phyloP scores from a whole-genome alignment of 257 asterid genomes.

The Solanum chmielewskii region DNA sequence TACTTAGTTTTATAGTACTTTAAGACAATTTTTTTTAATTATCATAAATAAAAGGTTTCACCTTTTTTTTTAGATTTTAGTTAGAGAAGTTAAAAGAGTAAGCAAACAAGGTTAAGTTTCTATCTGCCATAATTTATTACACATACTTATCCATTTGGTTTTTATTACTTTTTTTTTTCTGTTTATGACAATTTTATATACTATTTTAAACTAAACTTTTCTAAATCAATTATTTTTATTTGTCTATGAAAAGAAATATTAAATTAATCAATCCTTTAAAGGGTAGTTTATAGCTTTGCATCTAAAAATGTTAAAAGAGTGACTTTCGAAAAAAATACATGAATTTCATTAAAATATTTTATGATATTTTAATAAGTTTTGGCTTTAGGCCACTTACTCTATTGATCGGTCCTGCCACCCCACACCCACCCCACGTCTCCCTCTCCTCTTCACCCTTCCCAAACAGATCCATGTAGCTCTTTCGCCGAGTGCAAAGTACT shows the following conservation, averaged over 20 bases:
- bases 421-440: background rate
- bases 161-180: background rate
- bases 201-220: background rate
- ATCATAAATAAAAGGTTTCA: background rate
- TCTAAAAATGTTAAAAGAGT: background rate
- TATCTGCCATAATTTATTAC: background rate
- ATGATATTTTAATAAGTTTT: too few relatives aligned
- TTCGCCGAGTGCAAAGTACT: background rate
- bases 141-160: background rate
- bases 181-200: too few relatives aligned
- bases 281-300: background rate
- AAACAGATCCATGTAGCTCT: background rate
- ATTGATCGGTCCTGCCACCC: background rate
- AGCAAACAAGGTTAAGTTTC: background rate
- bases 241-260: background rate
- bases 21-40: too few relatives aligned
- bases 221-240: background rate
- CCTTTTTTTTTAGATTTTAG: background rate
- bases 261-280: background rate
- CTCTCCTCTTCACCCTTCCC: background rate
- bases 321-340: background rate
- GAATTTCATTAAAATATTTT: background rate
- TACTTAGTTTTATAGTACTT: background rate
- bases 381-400: background rate
- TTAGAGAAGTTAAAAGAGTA: background rate